These are phyloP conservation scores for Thelephora ganbajun DNA, from an alignment of 768 basidiomycete genomes.

Conservation along the genomic window DNA sequence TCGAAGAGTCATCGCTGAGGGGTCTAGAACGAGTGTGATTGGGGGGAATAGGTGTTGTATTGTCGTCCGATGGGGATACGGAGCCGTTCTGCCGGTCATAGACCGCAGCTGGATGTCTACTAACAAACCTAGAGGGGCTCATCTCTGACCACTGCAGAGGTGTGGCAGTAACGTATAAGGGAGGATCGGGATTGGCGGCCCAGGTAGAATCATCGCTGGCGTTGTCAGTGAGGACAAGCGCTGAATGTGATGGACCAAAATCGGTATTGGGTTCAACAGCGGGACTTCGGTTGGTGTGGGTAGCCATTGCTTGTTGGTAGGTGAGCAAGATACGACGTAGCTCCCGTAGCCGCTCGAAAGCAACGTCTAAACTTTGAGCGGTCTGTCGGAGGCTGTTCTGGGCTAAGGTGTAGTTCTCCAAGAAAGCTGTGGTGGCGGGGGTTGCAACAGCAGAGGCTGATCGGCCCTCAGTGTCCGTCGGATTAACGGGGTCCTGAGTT, in stretches of 20 bases:
- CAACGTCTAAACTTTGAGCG: slow-evolving; percentile 1
- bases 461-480: not conserved
- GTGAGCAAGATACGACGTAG: not conserved
- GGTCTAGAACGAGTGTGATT: too few species aligned
- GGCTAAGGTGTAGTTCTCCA: not conserved
- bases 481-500: not conserved
- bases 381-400: not conserved
- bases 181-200: not conserved
- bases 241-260: not conserved
- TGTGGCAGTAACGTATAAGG: not conserved
- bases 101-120: too few species aligned
- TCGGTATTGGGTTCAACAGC: not conserved
- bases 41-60: too few species aligned
- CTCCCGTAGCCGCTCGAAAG: not conserved
- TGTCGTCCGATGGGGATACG: too few species aligned
- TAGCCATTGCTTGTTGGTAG: not conserved
- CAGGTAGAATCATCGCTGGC: not conserved
- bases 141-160: not conserved
- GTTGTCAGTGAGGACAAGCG: not conserved
- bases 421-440: not conserved
- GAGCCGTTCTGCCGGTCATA: too few species aligned
- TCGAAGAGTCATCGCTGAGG: too few species aligned
- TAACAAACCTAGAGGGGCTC: not conserved
- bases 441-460: not conserved
- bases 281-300: not conserved